Evolutionary conservation across 345 rosid species (phyloP).

Genomic region (Nephelium lappaceum): DNA sequence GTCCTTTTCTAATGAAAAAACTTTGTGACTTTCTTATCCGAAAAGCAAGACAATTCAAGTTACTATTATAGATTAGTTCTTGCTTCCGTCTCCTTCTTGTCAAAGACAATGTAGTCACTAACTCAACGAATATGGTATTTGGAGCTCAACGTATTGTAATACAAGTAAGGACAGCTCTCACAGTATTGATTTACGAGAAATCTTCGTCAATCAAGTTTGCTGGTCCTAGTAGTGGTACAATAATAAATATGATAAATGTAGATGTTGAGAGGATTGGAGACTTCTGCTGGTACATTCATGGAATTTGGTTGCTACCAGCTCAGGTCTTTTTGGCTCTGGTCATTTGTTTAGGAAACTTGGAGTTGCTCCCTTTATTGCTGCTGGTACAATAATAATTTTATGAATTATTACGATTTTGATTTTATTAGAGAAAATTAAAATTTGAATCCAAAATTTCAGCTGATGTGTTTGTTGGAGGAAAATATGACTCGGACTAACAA

Average conservation of each 20-base stretch:
- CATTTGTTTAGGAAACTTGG: slow-evolving; percentile 60
- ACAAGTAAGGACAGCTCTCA: slow-evolving; percentile 55
- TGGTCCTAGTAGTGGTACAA: slow-evolving; percentile 50
- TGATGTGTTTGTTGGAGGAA: no score
- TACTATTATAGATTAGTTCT: slow-evolving; percentile 48
- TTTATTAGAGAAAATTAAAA: no score
- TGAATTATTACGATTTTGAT: no score
- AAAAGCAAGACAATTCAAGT: slow-evolving; percentile 38
- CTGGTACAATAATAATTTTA: no score
- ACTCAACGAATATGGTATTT: slow-evolving; percentile 72
- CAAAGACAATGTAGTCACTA: slow-evolving; percentile 65
- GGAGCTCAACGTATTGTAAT: slow-evolving; percentile 67
- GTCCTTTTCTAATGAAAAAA: slow-evolving; percentile 63
- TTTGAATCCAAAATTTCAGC: no score
- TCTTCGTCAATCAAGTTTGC: slow-evolving; percentile 47
- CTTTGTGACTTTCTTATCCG: slow-evolving; percentile 58
- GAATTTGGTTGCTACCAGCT: slow-evolving; percentile 68
- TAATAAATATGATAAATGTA: slow-evolving; percentile 57
- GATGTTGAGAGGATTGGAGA: slow-evolving; percentile 78
- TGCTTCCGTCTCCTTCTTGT: slow-evolving; percentile 51
- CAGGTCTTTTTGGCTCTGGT: slow-evolving; percentile 61
- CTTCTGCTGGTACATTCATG: slow-evolving; percentile 59
- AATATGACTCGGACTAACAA: no score
- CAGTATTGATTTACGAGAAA: slow-evolving; percentile 54
- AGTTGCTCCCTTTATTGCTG: slow-evolving; percentile 39